Evolutionary conservation across 2,329 filamentous ascomycete genomes (phyloP).

Genomic region (Canariomyces notabilis): DNA sequence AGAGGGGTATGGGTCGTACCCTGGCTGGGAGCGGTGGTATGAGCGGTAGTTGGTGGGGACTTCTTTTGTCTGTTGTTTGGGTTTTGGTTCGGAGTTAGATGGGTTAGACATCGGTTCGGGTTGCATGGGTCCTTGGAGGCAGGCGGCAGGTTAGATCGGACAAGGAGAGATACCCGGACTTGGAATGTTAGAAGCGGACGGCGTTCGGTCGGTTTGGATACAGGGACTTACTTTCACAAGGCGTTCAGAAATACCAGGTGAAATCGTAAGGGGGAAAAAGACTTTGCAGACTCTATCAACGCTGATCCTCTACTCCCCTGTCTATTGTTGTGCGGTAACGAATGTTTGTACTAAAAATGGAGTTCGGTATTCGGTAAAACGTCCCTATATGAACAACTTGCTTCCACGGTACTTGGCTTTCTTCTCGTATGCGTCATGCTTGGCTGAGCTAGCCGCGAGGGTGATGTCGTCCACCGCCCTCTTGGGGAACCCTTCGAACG

Average conservation of each 20-base stretch:
- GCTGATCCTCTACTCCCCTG: too few relatives aligned
- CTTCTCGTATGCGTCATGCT: constrained; percentile 28
- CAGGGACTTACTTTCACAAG: background rate
- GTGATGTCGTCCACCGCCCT: constrained; percentile 33
- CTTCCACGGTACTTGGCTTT: constrained; percentile 46
- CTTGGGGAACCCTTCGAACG: constrained; percentile 61
- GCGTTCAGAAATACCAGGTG: background rate
- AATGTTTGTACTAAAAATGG: too few relatives aligned
- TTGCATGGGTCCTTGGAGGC: background rate
- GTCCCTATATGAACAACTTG: constrained; percentile 44
- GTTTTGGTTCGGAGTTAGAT: background rate
- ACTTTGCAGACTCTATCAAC: too few relatives aligned
- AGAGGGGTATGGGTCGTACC: background rate
- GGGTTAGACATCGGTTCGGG: background rate
- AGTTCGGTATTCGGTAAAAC: too few relatives aligned
- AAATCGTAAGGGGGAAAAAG: too few relatives aligned
- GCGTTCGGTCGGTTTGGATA: background rate
- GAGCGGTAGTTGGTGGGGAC: background rate
- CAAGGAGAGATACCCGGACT: background rate
- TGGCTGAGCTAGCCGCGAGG: background rate
- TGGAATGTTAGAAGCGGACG: background rate
- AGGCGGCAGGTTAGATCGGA: too few relatives aligned
- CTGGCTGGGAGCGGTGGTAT: constrained; percentile 5
- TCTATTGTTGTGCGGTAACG: too few relatives aligned
- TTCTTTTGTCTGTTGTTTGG: background rate